These are phyloP conservation scores for Beauveria sp. DNA, from an alignment of 2,329 filamentous ascomycete genomes.

Conservation along the genomic window DNA sequence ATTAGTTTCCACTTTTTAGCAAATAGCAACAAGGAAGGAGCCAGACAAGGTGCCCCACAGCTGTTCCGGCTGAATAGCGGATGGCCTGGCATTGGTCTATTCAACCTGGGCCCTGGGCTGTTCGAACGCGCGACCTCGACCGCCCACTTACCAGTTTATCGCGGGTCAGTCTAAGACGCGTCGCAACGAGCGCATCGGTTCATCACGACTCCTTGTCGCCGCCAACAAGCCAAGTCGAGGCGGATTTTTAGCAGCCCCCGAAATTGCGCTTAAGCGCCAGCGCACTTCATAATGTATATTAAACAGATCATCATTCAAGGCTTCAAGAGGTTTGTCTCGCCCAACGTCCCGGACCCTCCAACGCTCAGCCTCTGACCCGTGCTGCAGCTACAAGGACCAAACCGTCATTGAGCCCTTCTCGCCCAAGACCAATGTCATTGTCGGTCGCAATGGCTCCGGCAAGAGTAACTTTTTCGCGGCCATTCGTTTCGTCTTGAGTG, in stretches of 20 bases:
- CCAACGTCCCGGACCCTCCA: not conserved
- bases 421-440: constrained; percentile 94
- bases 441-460: constrained; percentile 96
- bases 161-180: constrained; percentile 10
- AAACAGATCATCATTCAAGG: constrained; percentile 99
- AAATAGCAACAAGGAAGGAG: not conserved
- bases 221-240: constrained; percentile 7
- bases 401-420: constrained; percentile 98
- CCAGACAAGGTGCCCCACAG: not conserved
- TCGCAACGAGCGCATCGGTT: constrained; percentile 11
- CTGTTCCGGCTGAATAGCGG: constrained; percentile 6
- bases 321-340: constrained; percentile 77
- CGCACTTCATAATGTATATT: constrained; percentile 72
- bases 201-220: constrained; percentile 5
- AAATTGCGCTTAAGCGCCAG: constrained; percentile 33
- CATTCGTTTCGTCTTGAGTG: constrained; percentile 95
- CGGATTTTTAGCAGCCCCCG: not conserved
- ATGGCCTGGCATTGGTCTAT: not conserved
- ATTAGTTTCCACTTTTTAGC: not conserved
- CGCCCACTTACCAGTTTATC: constrained; percentile 5
- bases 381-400: constrained; percentile 90
- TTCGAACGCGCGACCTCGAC: constrained; percentile 5
- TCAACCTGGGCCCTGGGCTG: not conserved
- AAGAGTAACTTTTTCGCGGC: constrained; percentile 99
- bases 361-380: constrained; percentile 17